Evolutionary conservation across 2,329 filamentous ascomycete genomes (phyloP).

Genomic region (Teratosphaeria nubilosa): DNA sequence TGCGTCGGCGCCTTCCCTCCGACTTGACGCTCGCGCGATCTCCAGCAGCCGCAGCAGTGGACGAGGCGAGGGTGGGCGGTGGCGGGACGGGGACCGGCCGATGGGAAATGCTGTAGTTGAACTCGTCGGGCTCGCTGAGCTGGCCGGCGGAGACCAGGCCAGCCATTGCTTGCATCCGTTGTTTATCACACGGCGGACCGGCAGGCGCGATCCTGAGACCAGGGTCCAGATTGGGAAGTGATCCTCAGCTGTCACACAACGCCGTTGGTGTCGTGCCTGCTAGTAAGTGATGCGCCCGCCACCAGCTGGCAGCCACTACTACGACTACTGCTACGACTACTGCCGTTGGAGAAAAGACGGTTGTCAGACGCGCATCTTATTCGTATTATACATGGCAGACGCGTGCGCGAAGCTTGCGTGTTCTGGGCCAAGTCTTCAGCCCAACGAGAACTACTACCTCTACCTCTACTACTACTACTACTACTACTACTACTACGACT

Average conservation of each 20-base stretch:
- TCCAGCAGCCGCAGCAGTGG: slow-evolving; percentile 5
- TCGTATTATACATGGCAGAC: too few relatives aligned
- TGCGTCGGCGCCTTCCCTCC: neutral
- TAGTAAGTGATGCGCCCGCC: too few relatives aligned
- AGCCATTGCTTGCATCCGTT: neutral
- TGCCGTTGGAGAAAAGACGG: too few relatives aligned
- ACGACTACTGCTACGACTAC: too few relatives aligned
- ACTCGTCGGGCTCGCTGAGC: slow-evolving; percentile 7
- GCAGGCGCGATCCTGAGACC: neutral
- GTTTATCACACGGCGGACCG: neutral
- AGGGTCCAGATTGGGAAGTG: neutral
- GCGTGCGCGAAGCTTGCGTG: too few relatives aligned
- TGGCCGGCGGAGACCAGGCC: slow-evolving; percentile 1
- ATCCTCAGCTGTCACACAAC: too few relatives aligned
- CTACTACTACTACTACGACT: neutral
- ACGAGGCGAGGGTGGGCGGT: slow-evolving; percentile 1
- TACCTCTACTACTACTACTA: too few relatives aligned
- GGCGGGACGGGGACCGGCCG: neutral
- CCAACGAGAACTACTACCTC: too few relatives aligned
- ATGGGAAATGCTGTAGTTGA: slow-evolving; percentile 15
- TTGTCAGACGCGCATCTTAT: neutral
- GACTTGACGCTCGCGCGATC: neutral
- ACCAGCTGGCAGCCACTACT: too few relatives aligned
- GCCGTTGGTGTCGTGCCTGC: too few relatives aligned
- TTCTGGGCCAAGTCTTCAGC: too few relatives aligned